phyloP scores from a whole-genome alignment of 2,329 filamentous ascomycete genomes.

The Thielaviopsis punctulata region DNA sequence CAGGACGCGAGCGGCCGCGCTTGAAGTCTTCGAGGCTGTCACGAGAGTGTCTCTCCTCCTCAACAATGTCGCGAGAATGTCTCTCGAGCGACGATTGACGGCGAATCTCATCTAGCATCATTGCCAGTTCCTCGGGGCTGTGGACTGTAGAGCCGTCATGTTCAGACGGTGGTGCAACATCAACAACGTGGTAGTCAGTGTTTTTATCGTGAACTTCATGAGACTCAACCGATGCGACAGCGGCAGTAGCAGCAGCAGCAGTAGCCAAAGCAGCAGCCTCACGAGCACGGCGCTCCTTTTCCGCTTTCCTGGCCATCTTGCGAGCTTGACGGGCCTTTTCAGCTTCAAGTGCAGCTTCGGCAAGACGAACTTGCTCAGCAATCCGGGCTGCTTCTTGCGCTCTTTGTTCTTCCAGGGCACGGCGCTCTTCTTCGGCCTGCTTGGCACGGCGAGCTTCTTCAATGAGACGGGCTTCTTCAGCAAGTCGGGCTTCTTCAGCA shows the following conservation, averaged over 20 bases:
- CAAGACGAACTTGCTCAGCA: neutral
- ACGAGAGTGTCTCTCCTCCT: neutral
- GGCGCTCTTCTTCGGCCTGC: neutral
- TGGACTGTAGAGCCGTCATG: neutral
- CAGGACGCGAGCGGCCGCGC: neutral
- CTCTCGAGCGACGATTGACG: neutral
- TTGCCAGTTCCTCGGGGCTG: neutral
- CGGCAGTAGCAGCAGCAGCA: neutral
- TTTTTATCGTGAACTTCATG: neutral
- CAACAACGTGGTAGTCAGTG: neutral
- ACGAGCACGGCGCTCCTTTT: neutral
- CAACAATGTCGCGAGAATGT: neutral
- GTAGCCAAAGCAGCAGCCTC: neutral
- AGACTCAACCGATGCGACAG: neutral
- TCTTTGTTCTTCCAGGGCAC: neutral
- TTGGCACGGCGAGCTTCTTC: neutral
- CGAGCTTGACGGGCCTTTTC: neutral
- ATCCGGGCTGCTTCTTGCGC: too few species aligned
- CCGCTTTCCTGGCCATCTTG: neutral
- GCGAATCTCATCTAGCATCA: neutral
- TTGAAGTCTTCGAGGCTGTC: neutral
- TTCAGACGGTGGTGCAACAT: neutral
- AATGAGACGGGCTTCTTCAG: neutral
- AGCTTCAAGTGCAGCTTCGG: neutral
- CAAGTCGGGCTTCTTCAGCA: neutral